phyloP scores from a whole-genome alignment of 306 rosid species.

The Boehmeria nivea region DNA sequence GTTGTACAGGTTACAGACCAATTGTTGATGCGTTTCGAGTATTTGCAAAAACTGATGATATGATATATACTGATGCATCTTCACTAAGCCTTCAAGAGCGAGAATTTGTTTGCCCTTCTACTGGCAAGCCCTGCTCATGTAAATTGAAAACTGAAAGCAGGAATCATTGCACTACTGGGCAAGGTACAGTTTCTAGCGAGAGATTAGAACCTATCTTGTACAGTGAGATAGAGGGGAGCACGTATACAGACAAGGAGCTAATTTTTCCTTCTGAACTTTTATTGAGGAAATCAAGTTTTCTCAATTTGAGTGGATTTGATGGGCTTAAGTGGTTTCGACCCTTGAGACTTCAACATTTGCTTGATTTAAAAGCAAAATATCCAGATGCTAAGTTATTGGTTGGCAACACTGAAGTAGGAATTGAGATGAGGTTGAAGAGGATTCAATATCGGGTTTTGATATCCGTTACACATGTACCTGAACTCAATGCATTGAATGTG shows the following conservation, averaged over 20 bases:
- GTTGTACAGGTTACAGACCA: constrained; percentile 97
- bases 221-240: constrained; percentile 77
- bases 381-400: constrained; percentile 77
- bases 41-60: constrained; percentile 70
- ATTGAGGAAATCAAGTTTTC: constrained; percentile 42
- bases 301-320: constrained; percentile 65
- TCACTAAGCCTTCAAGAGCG: constrained; percentile 40
- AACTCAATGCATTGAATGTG: constrained; percentile 54
- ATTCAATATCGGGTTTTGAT: constrained; percentile 60
- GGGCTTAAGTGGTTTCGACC: constrained; percentile 88
- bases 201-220: constrained; percentile 47
- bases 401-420: constrained; percentile 95
- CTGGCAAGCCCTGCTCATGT: constrained; percentile 87
- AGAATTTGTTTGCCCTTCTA: constrained; percentile 73
- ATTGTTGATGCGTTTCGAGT: constrained; percentile 86
- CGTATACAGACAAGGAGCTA: constrained; percentile 71
- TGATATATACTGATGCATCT: constrained; percentile 54
- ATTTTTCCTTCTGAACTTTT: constrained; percentile 87
- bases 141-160: constrained; percentile 33
- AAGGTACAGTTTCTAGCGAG: constrained; percentile 27
- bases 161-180: constrained; percentile 20
- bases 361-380: constrained; percentile 65
- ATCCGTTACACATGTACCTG: constrained; percentile 68
- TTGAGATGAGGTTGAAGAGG: constrained; percentile 82
- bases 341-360: constrained; percentile 52